Percentiles rank a stretch among this genome's conserved stretches.
Conservation (phyloP, 345 rosid genomes). For the Bretschneidera sinensis region DNA sequence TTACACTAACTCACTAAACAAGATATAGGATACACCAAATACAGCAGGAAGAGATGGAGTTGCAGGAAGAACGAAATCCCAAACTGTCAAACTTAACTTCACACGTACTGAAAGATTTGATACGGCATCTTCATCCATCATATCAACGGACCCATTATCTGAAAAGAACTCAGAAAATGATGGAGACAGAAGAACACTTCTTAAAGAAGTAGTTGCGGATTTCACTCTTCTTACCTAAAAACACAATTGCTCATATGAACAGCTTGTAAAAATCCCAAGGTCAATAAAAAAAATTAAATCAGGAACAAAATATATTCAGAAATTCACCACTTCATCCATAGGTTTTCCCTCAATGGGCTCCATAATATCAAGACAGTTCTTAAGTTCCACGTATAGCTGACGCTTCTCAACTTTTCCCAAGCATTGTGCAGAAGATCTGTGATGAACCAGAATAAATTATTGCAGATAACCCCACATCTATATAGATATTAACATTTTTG, state of each 20-base stretch:
- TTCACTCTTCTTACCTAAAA: slow-evolving; percentile 77
- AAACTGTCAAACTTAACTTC: slow-evolving; percentile 79
- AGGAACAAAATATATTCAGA: slow-evolving; percentile 7
- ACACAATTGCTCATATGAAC: slow-evolving; percentile 27
- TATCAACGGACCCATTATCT: slow-evolving; percentile 63
- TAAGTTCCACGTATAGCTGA: slow-evolving; percentile 57
- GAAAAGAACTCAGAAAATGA: slow-evolving; percentile 78
- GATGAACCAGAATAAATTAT: slow-evolving; percentile 15
- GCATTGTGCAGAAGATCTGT: slow-evolving; percentile 41
- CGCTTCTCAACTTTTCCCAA: slow-evolving; percentile 61
- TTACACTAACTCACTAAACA: neutral
- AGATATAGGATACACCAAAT: slow-evolving; percentile 74
- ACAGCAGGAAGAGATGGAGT: slow-evolving; percentile 98
- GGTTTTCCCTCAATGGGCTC: slow-evolving; percentile 72
- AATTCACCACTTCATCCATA: slow-evolving; percentile 66
- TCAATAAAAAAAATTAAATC: neutral
- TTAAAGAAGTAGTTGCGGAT: slow-evolving; percentile 73
- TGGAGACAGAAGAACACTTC: slow-evolving; percentile 81
- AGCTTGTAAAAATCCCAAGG: slow-evolving; percentile 14
- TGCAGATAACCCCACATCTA: slow-evolving; percentile 11
- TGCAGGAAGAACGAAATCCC: slow-evolving; percentile 84
- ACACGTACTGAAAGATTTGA: slow-evolving; percentile 77
- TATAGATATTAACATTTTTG: neutral
- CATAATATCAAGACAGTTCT: slow-evolving; percentile 57
- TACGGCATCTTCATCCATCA: slow-evolving; percentile 97